Evolutionary conservation across 441 rosid genomes (phyloP).

Genomic region (Populus hybrid): DNA sequence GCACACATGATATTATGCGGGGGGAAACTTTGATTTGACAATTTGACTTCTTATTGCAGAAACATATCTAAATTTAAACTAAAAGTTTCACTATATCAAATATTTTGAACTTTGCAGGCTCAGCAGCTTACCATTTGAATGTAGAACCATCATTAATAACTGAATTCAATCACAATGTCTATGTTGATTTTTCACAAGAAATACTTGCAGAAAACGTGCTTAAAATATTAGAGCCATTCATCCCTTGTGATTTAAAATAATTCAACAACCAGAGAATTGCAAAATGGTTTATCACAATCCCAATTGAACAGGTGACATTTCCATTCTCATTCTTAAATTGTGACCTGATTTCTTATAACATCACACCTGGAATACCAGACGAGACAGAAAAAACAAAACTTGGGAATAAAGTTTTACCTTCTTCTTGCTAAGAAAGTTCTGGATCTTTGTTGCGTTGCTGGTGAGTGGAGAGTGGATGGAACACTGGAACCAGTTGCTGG

Average conservation of each 20-base stretch:
- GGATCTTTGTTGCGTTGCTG: too few species aligned
- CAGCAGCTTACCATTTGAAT: not conserved
- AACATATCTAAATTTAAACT: not conserved
- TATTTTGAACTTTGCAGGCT: not conserved
- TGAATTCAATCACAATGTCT: not conserved
- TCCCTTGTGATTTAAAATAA: conserved; percentile 32
- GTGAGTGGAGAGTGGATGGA: too few species aligned
- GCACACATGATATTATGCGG: not conserved
- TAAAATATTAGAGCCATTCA: conserved; percentile 25
- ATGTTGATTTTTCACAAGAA: conserved; percentile 5
- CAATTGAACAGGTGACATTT: conserved; percentile 13
- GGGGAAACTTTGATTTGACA: not conserved
- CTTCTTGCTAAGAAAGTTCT: too few species aligned
- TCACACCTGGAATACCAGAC: too few species aligned
- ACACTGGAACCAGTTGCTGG: too few species aligned
- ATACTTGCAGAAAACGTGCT: conserved; percentile 16
- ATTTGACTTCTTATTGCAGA: not conserved
- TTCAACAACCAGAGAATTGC: conserved; percentile 42
- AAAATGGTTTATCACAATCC: conserved; percentile 31
- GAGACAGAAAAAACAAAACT: too few species aligned
- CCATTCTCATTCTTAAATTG: conserved; percentile 23
- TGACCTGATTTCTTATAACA: too few species aligned
- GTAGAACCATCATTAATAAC: not conserved
- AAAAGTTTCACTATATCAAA: not conserved
- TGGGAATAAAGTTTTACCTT: too few species aligned